phyloP scores from a whole-genome alignment of 106 monocot genomes.

The Dioscorea alata region DNA sequence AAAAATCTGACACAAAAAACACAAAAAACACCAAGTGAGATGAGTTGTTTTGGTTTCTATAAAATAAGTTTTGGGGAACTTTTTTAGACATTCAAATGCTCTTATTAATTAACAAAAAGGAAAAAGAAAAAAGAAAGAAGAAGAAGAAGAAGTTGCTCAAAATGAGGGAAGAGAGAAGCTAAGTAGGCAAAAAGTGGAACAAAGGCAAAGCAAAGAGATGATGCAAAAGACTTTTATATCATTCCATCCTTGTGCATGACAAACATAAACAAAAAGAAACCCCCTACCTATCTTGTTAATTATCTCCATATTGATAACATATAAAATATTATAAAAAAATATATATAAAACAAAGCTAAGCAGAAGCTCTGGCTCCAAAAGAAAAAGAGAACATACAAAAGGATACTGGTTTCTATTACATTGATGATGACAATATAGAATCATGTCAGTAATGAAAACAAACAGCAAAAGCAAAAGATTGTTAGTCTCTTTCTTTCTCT shows the following conservation, averaged over 20 bases:
- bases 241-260: background rate
- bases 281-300: no score
- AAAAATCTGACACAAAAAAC: no score
- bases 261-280: background rate
- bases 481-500: slow-evolving; percentile 18
- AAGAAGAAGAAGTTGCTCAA: background rate
- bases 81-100: background rate
- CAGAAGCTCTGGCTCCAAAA: background rate
- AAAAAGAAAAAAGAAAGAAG: background rate
- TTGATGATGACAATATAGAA: slow-evolving; percentile 41
- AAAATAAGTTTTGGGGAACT: background rate
- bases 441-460: slow-evolving; percentile 42
- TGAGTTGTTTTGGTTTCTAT: no score
- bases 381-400: slow-evolving; percentile 12
- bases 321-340: no score
- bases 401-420: slow-evolving; percentile 18
- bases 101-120: background rate
- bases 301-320: no score
- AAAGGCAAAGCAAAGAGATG: background rate
- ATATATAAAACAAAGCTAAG: background rate
- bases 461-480: slow-evolving; percentile 21
- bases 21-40: no score
- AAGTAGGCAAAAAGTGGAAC: slow-evolving; percentile 2
- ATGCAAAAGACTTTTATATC: background rate
- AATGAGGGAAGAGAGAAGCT: background rate